These are phyloP conservation scores for Purpureocillium lavendulum DNA, from an alignment of 2,329 filamentous ascomycete species.

Conservation along the genomic window DNA sequence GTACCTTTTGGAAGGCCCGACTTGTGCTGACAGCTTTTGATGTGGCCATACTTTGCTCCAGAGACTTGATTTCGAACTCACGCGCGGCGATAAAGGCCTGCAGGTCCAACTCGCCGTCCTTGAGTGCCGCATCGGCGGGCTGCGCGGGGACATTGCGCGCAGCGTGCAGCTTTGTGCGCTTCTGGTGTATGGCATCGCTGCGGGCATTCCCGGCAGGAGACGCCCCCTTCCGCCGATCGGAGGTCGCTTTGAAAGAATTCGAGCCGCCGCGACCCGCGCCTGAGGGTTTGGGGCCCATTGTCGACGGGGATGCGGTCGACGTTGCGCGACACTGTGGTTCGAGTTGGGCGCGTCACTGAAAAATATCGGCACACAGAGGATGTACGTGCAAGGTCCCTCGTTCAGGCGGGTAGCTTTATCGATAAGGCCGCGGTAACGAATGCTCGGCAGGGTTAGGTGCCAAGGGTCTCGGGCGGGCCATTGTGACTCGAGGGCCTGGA, in stretches of 20 bases:
- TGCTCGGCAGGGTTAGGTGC: no score
- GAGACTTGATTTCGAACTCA: conserved; percentile 79
- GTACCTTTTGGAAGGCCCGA: conserved; percentile 86
- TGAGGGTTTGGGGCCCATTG: conserved; percentile 17
- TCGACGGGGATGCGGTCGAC: conserved; percentile 9
- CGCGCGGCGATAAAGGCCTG: conserved; percentile 76
- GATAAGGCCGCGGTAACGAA: conserved; percentile 1
- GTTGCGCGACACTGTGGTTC: not conserved
- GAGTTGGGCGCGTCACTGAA: no score
- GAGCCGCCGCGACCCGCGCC: conserved; percentile 14
- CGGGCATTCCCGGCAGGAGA: conserved; percentile 12
- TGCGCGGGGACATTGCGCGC: conserved; percentile 43
- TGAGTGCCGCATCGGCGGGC: conserved; percentile 40
- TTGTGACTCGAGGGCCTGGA: no score
- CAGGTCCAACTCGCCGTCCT: conserved; percentile 76
- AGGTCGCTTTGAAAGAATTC: not conserved
- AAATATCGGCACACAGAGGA: no score
- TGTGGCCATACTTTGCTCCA: conserved; percentile 73
- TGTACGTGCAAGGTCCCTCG: no score
- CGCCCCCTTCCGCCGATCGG: conserved; percentile 17
- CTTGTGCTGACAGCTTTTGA: conserved; percentile 55
- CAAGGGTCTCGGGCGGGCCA: no score
- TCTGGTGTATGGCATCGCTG: conserved; percentile 21
- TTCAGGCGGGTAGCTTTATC: conserved; percentile 1
- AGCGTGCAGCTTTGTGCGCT: conserved; percentile 37